A percentile compares a stretch with the other conserved stretches of the same genome.
phyloP scores from a whole-genome alignment of 2,329 filamentous ascomycete species.

The Didymella pinodella region DNA sequence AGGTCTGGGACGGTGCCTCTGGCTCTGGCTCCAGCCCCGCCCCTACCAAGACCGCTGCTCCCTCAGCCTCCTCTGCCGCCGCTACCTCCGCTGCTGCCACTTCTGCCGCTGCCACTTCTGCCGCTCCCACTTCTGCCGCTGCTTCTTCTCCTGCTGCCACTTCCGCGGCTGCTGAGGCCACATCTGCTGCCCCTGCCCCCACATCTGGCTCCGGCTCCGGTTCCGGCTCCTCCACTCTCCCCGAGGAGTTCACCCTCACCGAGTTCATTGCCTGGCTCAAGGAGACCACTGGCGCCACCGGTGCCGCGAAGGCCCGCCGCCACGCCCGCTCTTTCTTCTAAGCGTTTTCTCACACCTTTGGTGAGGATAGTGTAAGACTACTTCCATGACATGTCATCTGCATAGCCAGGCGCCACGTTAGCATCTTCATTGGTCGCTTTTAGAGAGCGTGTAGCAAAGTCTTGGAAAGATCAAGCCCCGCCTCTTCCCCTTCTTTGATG shows the following conservation, averaged over 20 bases:
- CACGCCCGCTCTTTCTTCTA: constrained; percentile 54
- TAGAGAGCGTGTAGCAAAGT: constrained; percentile 12
- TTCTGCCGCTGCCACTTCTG: constrained; percentile 13
- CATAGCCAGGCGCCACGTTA: constrained; percentile 22
- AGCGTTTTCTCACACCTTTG: constrained; percentile 34
- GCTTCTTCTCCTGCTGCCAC: constrained; percentile 23
- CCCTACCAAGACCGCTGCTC: constrained; percentile 21
- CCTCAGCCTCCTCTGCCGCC: constrained; percentile 18
- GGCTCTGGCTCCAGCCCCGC: constrained; percentile 24
- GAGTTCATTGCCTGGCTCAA: constrained; percentile 43
- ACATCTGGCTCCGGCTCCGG: constrained; percentile 25
- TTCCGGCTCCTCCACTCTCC: constrained; percentile 31
- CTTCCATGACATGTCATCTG: constrained; percentile 15
- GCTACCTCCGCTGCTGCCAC: constrained; percentile 20
- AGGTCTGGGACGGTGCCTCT: constrained; percentile 43
- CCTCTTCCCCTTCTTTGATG: constrained; percentile 13
- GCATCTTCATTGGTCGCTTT: constrained; percentile 18
- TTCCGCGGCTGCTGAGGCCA: constrained; percentile 17
- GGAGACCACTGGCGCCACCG: constrained; percentile 30
- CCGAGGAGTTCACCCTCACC: constrained; percentile 40
- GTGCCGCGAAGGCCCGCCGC: constrained; percentile 33
- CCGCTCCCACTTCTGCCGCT: constrained; percentile 12
- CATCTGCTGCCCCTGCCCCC: constrained; percentile 17
- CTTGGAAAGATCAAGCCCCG: constrained; percentile 17
- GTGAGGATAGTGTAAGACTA: not conserved